Conservation (phyloP, 2,329 filamentous ascomycete species). For the Fusarium floridanum region DNA sequence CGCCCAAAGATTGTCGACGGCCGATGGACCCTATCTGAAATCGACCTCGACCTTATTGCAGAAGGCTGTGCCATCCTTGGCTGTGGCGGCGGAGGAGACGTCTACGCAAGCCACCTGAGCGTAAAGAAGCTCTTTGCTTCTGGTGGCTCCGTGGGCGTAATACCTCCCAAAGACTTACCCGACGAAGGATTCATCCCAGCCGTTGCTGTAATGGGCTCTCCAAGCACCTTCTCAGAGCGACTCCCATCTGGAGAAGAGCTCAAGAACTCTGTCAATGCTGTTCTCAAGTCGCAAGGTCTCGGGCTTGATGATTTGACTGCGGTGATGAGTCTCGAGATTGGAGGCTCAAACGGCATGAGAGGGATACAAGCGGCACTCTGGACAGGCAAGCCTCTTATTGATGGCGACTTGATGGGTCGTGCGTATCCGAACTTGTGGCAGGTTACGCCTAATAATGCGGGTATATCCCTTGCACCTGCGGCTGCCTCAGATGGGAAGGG, state of each 20-base stretch:
- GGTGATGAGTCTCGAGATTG: conserved; percentile 29
- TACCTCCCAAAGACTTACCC: not conserved
- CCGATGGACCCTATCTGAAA: not conserved
- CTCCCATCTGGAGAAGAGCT: conserved; percentile 14
- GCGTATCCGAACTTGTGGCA: conserved; percentile 34
- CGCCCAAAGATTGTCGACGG: not conserved
- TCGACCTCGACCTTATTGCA: not conserved
- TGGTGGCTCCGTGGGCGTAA: not conserved
- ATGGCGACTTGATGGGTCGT: conserved; percentile 33
- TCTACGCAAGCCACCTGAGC: not conserved
- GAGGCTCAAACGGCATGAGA: conserved; percentile 30
- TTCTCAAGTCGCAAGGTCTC: not conserved
- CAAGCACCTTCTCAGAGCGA: conserved; percentile 21
- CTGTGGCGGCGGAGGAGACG: not conserved
- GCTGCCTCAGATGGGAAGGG: conserved; percentile 21
- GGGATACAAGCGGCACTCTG: conserved; percentile 6
- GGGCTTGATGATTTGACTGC: not conserved
- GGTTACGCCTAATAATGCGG: conserved; percentile 7
- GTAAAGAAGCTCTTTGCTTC: not conserved
- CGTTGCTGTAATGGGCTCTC: conserved; percentile 27
- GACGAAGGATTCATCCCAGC: not conserved
- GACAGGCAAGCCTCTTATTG: conserved; percentile 9
- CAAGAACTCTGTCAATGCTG: conserved; percentile 15
- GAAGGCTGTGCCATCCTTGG: not conserved
- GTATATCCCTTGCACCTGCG: not conserved